phyloP scores from a whole-genome alignment of 2,329 filamentous ascomycete species.

The Dendrostoma leiphaemia region DNA sequence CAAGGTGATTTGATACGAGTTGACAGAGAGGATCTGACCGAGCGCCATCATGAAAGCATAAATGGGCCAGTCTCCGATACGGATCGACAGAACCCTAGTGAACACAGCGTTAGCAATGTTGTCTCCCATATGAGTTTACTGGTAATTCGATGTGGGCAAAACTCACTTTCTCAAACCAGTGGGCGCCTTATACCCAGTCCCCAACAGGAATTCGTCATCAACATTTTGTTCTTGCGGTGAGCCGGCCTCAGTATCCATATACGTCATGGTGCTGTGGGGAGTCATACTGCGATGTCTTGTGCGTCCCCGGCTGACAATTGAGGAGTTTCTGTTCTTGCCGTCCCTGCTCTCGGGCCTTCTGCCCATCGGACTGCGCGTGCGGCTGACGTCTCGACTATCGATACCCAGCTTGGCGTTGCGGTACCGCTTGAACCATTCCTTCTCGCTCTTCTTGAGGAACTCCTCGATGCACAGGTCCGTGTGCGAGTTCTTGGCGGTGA shows the following conservation, averaged over 20 bases:
- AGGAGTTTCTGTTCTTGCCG: constrained; percentile 37
- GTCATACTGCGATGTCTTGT: constrained; percentile 22
- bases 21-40: constrained; percentile 62
- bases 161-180: constrained; percentile 52
- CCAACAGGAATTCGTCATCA: constrained; percentile 49
- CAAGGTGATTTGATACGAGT: constrained; percentile 67
- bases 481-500: constrained; percentile 56
- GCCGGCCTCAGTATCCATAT: constrained; percentile 19
- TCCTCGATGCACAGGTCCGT: constrained; percentile 62
- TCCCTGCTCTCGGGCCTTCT: constrained; percentile 27
- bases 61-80: constrained; percentile 61
- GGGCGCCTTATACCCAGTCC: constrained; percentile 54
- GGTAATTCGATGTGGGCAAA: neutral
- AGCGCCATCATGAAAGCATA: constrained; percentile 62
- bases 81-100: constrained; percentile 41
- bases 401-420: constrained; percentile 57
- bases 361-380: constrained; percentile 24
- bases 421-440: constrained; percentile 63
- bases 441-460: constrained; percentile 63
- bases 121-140: neutral
- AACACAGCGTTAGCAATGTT: neutral
- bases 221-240: constrained; percentile 21
- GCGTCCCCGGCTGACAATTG: constrained; percentile 23
- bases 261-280: constrained; percentile 20
- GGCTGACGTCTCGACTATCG: constrained; percentile 36